These are phyloP conservation scores for Microcera coccophila DNA, from an alignment of 2,329 filamentous ascomycete genomes.

Conservation along the genomic window DNA sequence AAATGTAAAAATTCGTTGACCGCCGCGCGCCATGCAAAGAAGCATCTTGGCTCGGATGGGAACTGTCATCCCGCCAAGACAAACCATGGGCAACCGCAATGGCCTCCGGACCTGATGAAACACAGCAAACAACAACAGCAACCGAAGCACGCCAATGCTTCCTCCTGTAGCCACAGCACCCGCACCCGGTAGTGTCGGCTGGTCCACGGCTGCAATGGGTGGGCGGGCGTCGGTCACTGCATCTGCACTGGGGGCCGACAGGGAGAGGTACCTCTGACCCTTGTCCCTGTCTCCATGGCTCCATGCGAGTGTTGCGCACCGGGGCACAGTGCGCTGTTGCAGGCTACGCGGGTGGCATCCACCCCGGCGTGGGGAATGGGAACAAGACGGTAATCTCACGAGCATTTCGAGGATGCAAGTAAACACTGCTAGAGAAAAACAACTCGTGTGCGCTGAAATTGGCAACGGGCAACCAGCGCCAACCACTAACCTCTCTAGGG, in stretches of 20 bases:
- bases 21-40: too few species aligned
- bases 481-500: neutral
- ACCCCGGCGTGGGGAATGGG: constrained; percentile 27
- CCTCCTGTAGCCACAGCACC: constrained; percentile 12
- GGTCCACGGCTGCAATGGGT: constrained; percentile 12
- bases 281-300: constrained; percentile 10
- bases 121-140: neutral
- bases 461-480: neutral
- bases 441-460: too few species aligned
- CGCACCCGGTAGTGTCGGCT: constrained; percentile 25
- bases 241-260: constrained; percentile 17
- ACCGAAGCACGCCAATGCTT: neutral
- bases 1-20: too few species aligned
- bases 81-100: too few species aligned
- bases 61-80: too few species aligned
- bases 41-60: too few species aligned
- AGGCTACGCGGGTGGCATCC: constrained; percentile 17
- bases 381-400: constrained; percentile 30
- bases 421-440: too few species aligned
- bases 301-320: constrained; percentile 4
- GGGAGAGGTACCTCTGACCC: constrained; percentile 14
- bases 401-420: too few species aligned
- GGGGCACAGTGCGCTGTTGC: constrained; percentile 19
- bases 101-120: too few species aligned
- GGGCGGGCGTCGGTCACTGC: constrained; percentile 21